Evolutionary conservation across 1,284 basidiomycete species (phyloP), one percentile per base, ranked within the genome.

Genomic region (Phellopilus nigrolimitatus): DNA sequence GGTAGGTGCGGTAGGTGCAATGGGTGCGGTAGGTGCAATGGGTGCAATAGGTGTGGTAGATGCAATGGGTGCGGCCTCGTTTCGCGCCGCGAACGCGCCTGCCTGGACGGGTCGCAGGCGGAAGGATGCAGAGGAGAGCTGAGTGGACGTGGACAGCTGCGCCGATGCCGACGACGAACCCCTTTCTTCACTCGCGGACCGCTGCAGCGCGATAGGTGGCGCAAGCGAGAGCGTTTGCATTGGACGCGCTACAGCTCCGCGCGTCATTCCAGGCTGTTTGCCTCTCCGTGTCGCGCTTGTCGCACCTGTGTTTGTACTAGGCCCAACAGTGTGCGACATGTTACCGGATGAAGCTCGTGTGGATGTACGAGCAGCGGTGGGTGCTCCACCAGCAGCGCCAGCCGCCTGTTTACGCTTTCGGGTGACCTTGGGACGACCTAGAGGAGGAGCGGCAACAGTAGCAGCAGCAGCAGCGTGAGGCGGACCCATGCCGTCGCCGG

Each of bases 211-310:
- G 13, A 21, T 36, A 4, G 30, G 17, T 1, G 21, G 31, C 10
- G n/a, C 19, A 25, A 38, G 45, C 7, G 37, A 13, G n/a, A n/a
- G n/a, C 12, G 22, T 12, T 5, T n/a, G 46, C 17, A n/a, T 21
- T 25, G 34, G 46, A 47, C 15, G 46, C 30, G 46, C 34, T n/a
- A n/a, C n/a, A n/a, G n/a, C n/a, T n/a, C n/a, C n/a, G 15, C 46
- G 46, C 17, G 13, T n/a, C n/a, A n/a, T n/a, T n/a, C n/a, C 31
- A 46, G 36, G 4, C 3, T 37, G 46, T 25, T 39, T 47, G 10
- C 24, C 46, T 28, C 30, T 47, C 10, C 25, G 46, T n/a, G 5
- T 25, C 17, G 13, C n/a, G n/a, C n/a, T 17, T 5, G 15, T 24
- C 15, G 22, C 13, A 15, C 34, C n/a, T 5, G 34, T n/a, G 5